Base-by-base conservation (phyloP, 257 asterid species). In the Verbena officinalis region DNA sequence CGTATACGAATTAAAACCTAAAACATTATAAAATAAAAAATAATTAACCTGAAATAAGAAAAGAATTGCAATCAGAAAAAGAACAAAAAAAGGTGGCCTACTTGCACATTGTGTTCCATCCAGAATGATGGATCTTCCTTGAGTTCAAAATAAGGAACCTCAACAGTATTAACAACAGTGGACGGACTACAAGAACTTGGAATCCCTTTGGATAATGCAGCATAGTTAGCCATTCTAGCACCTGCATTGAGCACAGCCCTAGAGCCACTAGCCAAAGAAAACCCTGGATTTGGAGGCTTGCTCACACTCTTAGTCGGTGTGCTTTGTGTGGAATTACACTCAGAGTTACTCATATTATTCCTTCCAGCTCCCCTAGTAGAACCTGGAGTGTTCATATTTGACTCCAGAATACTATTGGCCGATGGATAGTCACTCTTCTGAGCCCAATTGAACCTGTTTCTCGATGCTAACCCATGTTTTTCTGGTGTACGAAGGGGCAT, bases 31-130 rank as follows among this genome's bases (percentile, higher is more conserved):
- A 50, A 23, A 46, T 62, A 64, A 8, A 69, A 22, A 16, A 64
- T 40, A 13, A 61, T 70, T 58, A 14, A 17, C 49, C 21, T 39
- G 14, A 24, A 75, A 50, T 55, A n/a, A 10, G 6, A 58, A 27
- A 27, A 27, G n/a, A 27, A 27, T 27, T 27, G 33, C 4, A 27
- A 27, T 27, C 12, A 40, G 4, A 38, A 5, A 36, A 36, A 1
- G 22, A 66, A 31, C 15, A 20, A 34, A 36, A 24, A 20, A 24
- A 36, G 62, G 50, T 31, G 63, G 60, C 90, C 67, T 74, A 90
- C 99, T 72, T 94, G 99, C 65, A 94, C 99, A 71, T 83, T 94
- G 78, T 94, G 97, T 62, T 94, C 97, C 91, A 86, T 75, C 99
- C 99, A 94, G 68, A 90, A 94, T 3, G 96, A 88, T 8, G 96